Percentiles rank a stretch among this genome's conserved stretches.
Evolutionary conservation across 2,329 filamentous ascomycete genomes (phyloP).

Genomic region (Dactylellina haptotyla): DNA sequence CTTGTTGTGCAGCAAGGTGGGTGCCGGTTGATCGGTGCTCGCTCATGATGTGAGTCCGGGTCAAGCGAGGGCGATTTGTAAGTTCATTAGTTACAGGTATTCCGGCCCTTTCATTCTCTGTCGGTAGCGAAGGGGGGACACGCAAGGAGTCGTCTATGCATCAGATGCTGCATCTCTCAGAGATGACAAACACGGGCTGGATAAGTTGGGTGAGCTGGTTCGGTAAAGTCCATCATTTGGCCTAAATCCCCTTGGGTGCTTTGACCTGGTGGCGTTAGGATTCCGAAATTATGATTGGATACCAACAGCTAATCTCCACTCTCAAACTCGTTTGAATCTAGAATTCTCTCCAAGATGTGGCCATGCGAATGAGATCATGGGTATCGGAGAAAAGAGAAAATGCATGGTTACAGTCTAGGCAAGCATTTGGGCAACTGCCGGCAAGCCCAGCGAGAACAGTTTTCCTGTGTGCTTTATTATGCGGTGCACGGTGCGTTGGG

Average conservation of each 20-base stretch:
- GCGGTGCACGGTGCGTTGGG: no score
- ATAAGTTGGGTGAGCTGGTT: conserved; percentile 3
- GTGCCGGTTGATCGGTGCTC: not conserved
- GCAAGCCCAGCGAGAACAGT: not conserved
- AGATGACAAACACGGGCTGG: conserved; percentile 24
- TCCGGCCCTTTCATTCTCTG: not conserved
- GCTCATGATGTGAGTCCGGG: not conserved
- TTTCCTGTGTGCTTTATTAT: no score
- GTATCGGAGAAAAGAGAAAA: conserved; percentile 4
- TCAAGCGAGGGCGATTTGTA: not conserved
- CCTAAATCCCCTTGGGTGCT: conserved; percentile 24
- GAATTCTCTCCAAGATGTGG: conserved; percentile 1
- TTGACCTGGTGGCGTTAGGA: conserved; percentile 30
- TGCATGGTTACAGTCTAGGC: no score
- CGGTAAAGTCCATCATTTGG: conserved; percentile 21
- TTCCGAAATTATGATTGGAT: conserved; percentile 10
- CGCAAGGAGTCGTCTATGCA: conserved; percentile 2
- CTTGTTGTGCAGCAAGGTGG: not conserved
- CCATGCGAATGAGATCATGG: not conserved
- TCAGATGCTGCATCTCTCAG: conserved; percentile 3
- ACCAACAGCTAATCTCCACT: conserved; percentile 26
- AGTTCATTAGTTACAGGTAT: not conserved
- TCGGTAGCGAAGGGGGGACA: not conserved
- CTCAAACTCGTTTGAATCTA: not conserved
- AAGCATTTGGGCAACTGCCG: no score